phyloP scores from a whole-genome alignment of 1,139 yeast species.

The Taphrina sp. region DNA sequence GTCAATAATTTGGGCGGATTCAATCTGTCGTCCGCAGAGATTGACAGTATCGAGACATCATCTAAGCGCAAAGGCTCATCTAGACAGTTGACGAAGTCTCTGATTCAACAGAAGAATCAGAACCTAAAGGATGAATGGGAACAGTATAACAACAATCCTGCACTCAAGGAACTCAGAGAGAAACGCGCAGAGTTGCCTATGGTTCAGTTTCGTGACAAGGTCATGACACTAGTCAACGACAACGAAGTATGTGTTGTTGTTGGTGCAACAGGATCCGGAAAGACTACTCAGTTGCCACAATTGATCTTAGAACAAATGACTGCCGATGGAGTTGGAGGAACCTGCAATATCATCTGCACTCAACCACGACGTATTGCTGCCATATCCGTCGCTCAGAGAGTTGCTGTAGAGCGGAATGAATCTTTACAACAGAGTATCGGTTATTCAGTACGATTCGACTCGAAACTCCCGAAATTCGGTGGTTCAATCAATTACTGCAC shows the following conservation, averaged over 20 bases:
- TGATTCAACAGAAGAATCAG: slow-evolving; percentile 5
- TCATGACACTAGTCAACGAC: slow-evolving; percentile 36
- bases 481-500: slow-evolving; percentile 75
- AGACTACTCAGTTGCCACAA: slow-evolving; percentile 95
- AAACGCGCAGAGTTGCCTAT: slow-evolving; percentile 37
- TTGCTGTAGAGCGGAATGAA: slow-evolving; percentile 53
- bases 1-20: slow-evolving; percentile 4
- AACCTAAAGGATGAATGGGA: slow-evolving; percentile 10
- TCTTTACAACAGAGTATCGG: slow-evolving; percentile 69
- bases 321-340: slow-evolving; percentile 51
- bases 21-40: background rate
- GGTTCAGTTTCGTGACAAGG: slow-evolving; percentile 31
- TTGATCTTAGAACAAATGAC: slow-evolving; percentile 61
- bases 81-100: background rate
- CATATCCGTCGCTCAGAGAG: slow-evolving; percentile 65
- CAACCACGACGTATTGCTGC: slow-evolving; percentile 78
- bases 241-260: slow-evolving; percentile 82
- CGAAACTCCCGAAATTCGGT: slow-evolving; percentile 58
- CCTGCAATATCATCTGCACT: slow-evolving; percentile 62
- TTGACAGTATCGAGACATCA: slow-evolving; percentile 1
- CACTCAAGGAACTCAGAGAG: slow-evolving; percentile 32
- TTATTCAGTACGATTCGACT: slow-evolving; percentile 77
- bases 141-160: slow-evolving; percentile 25
- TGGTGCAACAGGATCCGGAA: slow-evolving; percentile 98
- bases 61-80: slow-evolving; percentile 21